A percentile compares a stretch with the other conserved stretches of the same genome.
Conservation (phyloP, 495 filamentous ascomycete genomes). For the Penicillium arizonense region DNA sequence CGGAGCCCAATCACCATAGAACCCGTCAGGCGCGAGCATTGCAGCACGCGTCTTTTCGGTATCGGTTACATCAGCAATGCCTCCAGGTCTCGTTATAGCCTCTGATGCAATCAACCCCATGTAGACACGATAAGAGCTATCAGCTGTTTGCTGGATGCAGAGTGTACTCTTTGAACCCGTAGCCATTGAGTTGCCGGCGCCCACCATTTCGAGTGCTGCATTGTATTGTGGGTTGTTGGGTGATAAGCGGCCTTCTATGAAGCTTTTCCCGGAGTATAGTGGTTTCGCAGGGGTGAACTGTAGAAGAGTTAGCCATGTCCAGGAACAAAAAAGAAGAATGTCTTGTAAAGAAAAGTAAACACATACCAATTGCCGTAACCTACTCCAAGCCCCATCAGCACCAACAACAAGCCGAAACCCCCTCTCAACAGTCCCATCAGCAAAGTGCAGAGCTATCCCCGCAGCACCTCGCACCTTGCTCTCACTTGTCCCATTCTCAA, state of each 20-base stretch:
- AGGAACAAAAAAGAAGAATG: too few relatives aligned
- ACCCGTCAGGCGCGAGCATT: not conserved
- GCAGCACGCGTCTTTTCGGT: conserved; percentile 8
- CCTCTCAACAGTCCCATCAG: conserved; percentile 1
- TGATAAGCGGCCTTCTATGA: conserved; percentile 18
- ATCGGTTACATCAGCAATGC: conserved; percentile 10
- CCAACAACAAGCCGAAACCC: conserved; percentile 11
- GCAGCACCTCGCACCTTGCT: not conserved
- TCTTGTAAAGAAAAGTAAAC: not conserved
- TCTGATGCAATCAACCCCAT: conserved; percentile 13
- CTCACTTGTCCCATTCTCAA: not conserved
- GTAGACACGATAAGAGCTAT: conserved; percentile 19
- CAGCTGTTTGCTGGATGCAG: conserved; percentile 15
- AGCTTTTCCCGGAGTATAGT: conserved; percentile 16
- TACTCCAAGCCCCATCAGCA: conserved; percentile 11
- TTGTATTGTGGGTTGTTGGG: conserved; percentile 13
- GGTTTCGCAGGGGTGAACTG: conserved; percentile 16
- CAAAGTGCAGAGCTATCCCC: not conserved
- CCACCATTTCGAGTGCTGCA: conserved; percentile 13
- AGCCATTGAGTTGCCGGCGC: conserved; percentile 14
- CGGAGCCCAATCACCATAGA: conserved; percentile 7
- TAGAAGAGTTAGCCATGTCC: too few relatives aligned
- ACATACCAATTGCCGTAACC: conserved; percentile 1
- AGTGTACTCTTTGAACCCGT: conserved; percentile 5
- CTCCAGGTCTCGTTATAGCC: conserved; percentile 6